Percentiles rank a stretch among this genome's conserved stretches.
Conservation (phyloP, 345 rosid species). For the Pistacia atlantica region DNA sequence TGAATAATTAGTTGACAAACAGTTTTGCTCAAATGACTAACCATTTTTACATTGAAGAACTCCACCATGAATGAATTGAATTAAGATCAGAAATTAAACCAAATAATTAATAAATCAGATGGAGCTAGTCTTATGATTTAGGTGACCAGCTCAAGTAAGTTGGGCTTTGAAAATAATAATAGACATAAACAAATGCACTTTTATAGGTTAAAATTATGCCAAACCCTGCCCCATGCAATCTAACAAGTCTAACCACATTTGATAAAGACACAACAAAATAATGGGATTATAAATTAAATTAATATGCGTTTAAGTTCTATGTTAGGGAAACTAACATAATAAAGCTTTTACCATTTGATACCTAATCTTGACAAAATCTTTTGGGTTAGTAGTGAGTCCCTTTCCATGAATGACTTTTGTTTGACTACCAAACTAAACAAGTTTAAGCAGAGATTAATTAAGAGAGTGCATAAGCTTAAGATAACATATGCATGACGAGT, state of each 20-base stretch:
- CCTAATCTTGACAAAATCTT: slow-evolving; percentile 38
- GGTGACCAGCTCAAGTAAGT: slow-evolving; percentile 44
- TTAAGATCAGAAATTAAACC: not conserved
- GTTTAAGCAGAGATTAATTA: slow-evolving; percentile 17
- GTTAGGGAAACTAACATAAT: slow-evolving; percentile 60
- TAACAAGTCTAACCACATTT: slow-evolving; percentile 21
- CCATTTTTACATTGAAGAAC: no score
- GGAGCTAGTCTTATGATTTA: slow-evolving; percentile 30
- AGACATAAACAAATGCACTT: not conserved
- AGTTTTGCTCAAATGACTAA: no score
- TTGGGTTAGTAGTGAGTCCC: slow-evolving; percentile 35
- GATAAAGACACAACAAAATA: slow-evolving; percentile 11
- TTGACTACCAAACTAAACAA: slow-evolving; percentile 36
- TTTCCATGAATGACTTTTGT: slow-evolving; percentile 43
- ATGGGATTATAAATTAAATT: not conserved
- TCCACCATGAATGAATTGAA: not conserved
- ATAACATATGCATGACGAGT: slow-evolving; percentile 41
- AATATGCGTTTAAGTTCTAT: slow-evolving; percentile 22
- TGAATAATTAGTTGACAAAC: no score
- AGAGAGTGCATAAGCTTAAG: not conserved
- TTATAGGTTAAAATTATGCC: not conserved
- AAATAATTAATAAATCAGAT: no score
- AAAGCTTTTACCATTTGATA: slow-evolving; percentile 26
- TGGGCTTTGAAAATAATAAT: slow-evolving; percentile 19
- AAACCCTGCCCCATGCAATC: slow-evolving; percentile 39